phyloP scores from a whole-genome alignment of 176 grass and related monocot species.

The Alopecurus myosuroides region DNA sequence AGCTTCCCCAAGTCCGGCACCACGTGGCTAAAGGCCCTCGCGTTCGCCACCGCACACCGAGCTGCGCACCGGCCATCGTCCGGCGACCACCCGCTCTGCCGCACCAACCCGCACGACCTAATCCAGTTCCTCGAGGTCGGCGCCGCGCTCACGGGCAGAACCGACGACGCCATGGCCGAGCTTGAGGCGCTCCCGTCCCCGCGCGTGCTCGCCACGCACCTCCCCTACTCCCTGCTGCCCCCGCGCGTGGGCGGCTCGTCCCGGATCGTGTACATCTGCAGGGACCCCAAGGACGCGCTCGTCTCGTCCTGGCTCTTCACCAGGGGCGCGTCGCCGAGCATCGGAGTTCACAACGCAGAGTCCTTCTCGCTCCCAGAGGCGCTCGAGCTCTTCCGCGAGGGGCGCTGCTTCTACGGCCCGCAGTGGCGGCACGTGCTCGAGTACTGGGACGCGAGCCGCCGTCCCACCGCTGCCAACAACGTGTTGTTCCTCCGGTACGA shows the following conservation, averaged over 20 bases:
- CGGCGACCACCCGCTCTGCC: not conserved
- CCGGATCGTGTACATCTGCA: not conserved
- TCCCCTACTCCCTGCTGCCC: not conserved
- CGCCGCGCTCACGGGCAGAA: not conserved
- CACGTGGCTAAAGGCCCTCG: not conserved
- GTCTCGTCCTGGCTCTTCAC: not conserved
- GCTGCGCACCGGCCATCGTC: not conserved
- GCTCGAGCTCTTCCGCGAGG: no score
- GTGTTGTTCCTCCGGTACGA: constrained; percentile 24
- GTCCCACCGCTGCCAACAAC: not conserved
- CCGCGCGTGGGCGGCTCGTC: not conserved
- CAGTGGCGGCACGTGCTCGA: no score
- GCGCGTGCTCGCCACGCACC: not conserved
- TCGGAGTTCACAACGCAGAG: not conserved
- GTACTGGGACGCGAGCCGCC: no score
- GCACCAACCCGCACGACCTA: not conserved
- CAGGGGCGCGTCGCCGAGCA: not conserved
- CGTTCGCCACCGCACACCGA: not conserved
- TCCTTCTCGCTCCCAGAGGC: no score
- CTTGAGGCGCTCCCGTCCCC: not conserved
- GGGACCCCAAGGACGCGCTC: not conserved
- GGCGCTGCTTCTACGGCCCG: no score
- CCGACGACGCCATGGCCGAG: not conserved
- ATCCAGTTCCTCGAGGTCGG: not conserved
- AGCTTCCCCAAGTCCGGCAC: not conserved